phyloP scores from a whole-genome alignment of 169 alveolate genomes.

The Plasmodium ovale region DNA sequence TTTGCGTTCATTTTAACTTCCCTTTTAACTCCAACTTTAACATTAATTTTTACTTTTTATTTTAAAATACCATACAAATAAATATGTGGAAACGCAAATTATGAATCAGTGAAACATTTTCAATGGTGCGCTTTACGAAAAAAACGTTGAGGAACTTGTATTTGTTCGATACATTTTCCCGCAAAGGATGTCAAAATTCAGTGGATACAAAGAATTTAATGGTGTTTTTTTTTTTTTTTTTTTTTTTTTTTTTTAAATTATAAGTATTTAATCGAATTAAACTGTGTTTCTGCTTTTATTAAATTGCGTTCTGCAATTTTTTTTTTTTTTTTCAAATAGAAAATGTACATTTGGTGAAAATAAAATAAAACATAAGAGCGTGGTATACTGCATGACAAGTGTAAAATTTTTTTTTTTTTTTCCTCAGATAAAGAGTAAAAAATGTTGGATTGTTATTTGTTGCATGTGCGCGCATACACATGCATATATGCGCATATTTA shows the following conservation, averaged over 20 bases:
- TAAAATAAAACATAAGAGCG: slow-evolving; percentile 8
- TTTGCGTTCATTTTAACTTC: background rate
- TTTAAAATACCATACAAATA: background rate
- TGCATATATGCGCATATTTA: background rate
- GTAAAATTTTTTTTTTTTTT: background rate
- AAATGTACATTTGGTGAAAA: background rate
- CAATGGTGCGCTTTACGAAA: slow-evolving; percentile 25
- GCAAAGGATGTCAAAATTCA: background rate
- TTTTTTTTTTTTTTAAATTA: background rate
- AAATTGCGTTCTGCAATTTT: background rate
- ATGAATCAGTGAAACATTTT: background rate
- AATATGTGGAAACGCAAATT: background rate
- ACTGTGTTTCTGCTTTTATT: background rate
- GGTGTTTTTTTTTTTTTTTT: background rate
- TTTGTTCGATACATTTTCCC: background rate
- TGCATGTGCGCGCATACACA: background rate
- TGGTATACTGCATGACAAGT: background rate
- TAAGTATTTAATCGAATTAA: background rate
- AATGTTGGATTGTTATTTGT: slow-evolving; percentile 1
- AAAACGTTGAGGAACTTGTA: background rate
- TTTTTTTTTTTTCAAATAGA: background rate
- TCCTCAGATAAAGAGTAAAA: slow-evolving; percentile 4
- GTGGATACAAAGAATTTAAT: background rate
- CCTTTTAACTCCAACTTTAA: no score
- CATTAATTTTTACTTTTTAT: background rate